These are phyloP conservation scores for Ordospora colligata DNA, from an alignment of 371 early-diverging fungal genomes.

Conservation along the genomic window DNA sequence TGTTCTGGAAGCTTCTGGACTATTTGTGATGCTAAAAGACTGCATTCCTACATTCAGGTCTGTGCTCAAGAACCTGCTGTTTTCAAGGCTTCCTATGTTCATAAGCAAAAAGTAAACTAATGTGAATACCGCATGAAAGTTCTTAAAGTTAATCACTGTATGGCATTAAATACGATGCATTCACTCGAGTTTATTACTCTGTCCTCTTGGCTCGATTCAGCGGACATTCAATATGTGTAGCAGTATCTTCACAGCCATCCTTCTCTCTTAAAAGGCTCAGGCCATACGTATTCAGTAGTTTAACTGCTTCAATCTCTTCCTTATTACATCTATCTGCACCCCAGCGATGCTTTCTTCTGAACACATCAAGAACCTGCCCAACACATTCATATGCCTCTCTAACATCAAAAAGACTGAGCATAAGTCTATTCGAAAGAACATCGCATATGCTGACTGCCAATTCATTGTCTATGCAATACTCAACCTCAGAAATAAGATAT, in stretches of 20 bases:
- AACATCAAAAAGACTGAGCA: constrained; percentile 84
- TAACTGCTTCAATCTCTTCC: constrained; percentile 17
- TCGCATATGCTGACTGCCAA: constrained; percentile 80
- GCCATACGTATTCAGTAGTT: constrained; percentile 13
- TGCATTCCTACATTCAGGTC: constrained; percentile 36
- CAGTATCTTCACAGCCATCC: not conserved
- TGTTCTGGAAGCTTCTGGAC: constrained; percentile 33
- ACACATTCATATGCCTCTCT: constrained; percentile 75
- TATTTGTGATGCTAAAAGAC: constrained; percentile 29
- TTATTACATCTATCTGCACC: not conserved
- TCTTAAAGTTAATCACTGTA: not conserved
- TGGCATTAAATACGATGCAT: too few relatives aligned
- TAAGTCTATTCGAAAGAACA: constrained; percentile 79
- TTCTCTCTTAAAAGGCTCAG: constrained; percentile 6
- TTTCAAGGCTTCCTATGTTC: constrained; percentile 5
- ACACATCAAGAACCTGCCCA: constrained; percentile 72
- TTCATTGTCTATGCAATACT: constrained; percentile 79
- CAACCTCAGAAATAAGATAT: constrained; percentile 83
- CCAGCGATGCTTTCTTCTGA: constrained; percentile 38
- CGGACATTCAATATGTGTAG: not conserved
- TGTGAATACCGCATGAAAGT: too few relatives aligned
- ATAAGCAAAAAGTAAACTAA: not conserved
- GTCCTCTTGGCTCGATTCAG: too few relatives aligned
- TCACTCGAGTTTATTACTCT: not conserved
- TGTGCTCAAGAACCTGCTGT: constrained; percentile 18